phyloP scores from a whole-genome alignment of 2,329 filamentous ascomycete genomes.

The Monosporascus sp. region DNA sequence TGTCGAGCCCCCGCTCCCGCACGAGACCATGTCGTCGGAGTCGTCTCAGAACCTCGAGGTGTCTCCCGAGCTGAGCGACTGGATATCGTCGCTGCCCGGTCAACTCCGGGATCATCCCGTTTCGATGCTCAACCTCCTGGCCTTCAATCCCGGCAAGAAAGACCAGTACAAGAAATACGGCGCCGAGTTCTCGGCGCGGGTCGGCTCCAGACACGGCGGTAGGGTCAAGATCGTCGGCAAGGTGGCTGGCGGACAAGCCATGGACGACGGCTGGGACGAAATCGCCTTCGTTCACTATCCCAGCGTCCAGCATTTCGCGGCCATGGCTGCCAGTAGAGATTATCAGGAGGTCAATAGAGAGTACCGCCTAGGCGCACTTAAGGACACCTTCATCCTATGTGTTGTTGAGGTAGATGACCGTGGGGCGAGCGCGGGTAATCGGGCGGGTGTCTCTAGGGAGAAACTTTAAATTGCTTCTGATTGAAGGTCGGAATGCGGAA shows the following conservation, averaged over 20 bases:
- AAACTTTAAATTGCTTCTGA: constrained; percentile 4
- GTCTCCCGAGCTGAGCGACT: constrained; percentile 41
- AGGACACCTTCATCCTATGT: constrained; percentile 21
- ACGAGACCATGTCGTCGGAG: constrained; percentile 3
- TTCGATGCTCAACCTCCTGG: constrained; percentile 59
- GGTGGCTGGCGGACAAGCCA: constrained; percentile 24
- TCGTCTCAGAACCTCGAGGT: constrained; percentile 45
- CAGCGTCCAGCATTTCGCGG: constrained; percentile 54
- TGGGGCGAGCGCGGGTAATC: constrained; percentile 8
- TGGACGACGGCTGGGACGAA: constrained; percentile 50
- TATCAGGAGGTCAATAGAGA: constrained; percentile 19
- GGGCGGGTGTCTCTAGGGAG: not conserved
- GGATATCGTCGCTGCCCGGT: constrained; percentile 34
- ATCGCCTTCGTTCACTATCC: constrained; percentile 61
- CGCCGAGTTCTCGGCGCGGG: constrained; percentile 39
- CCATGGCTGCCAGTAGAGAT: constrained; percentile 31
- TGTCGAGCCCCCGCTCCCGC: constrained; percentile 1
- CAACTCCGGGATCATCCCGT: constrained; percentile 36
- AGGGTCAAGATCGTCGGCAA: constrained; percentile 57
- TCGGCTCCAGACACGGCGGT: constrained; percentile 49
- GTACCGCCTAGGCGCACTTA: constrained; percentile 17
- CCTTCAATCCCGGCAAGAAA: constrained; percentile 48
- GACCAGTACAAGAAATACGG: constrained; percentile 53
- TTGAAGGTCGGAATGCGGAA: too few relatives aligned
- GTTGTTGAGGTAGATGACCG: constrained; percentile 17